These are phyloP conservation scores for Aechmea fasciata DNA, from an alignment of 176 grass and related monocot genomes.

Conservation along the genomic window DNA sequence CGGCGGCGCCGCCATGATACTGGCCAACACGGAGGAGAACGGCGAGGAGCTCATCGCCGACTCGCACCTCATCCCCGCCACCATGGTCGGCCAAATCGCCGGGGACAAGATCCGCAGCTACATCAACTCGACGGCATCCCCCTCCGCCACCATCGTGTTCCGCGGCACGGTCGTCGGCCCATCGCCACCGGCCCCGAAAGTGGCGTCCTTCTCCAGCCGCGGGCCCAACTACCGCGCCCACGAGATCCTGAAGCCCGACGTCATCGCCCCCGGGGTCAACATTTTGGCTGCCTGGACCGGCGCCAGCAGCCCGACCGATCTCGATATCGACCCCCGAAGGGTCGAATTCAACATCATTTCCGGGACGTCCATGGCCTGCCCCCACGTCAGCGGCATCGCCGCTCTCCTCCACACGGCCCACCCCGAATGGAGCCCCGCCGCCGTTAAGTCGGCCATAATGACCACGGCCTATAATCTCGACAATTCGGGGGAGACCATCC, in stretches of 20 bases:
- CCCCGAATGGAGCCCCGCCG: slow-evolving; percentile 66
- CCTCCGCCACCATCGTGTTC: slow-evolving; percentile 68
- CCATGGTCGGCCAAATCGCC: slow-evolving; percentile 58
- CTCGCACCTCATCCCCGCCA: slow-evolving; percentile 70
- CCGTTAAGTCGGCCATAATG: slow-evolving; percentile 77
- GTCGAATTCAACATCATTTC: slow-evolving; percentile 91
- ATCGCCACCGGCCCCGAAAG: slow-evolving; percentile 46
- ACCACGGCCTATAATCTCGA: slow-evolving; percentile 79
- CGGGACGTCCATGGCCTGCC: slow-evolving; percentile 83
- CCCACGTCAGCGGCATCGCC: slow-evolving; percentile 74
- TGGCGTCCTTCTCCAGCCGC: slow-evolving; percentile 66
- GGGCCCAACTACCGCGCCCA: slow-evolving; percentile 62
- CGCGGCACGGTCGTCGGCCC: slow-evolving; percentile 54
- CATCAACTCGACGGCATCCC: slow-evolving; percentile 41
- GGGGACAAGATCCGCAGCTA: slow-evolving; percentile 63
- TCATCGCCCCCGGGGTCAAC: slow-evolving; percentile 74
- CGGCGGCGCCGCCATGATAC: slow-evolving; percentile 58
- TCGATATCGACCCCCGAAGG: slow-evolving; percentile 56
- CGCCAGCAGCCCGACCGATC: slow-evolving; percentile 42
- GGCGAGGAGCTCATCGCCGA: slow-evolving; percentile 87
- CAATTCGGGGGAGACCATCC: slow-evolving; percentile 45
- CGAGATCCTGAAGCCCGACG: slow-evolving; percentile 83
- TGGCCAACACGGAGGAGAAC: slow-evolving; percentile 55
- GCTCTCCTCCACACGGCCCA: slow-evolving; percentile 51
- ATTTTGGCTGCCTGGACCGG: slow-evolving; percentile 82